Evolutionary conservation across 148 eudicot genomes (phyloP), one percentile per base, ranked within the genome.

Genomic region (Pharnaceum exiguum): DNA sequence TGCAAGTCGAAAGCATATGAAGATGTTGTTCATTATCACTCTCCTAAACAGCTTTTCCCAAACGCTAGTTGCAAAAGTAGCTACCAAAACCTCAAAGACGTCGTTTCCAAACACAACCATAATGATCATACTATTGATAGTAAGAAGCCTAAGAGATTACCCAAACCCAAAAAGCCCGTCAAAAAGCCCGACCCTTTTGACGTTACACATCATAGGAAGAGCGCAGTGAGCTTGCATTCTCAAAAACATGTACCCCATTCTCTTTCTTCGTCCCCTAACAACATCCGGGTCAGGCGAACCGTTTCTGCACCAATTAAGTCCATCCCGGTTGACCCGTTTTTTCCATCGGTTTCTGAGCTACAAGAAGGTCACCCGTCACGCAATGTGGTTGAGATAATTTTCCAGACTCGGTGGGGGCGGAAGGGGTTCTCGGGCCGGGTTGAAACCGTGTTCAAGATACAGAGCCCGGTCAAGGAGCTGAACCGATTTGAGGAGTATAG

Each of bases 371-470:
- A 93, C 58, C 89, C 96, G 0, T 93, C 98, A 0, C 78, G 98
- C 5, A 93, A 93, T 26, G 98, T 93, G 36, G 90, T 93, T 5
- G 95, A 85, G 80, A 88, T 93, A 7, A 93, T 93, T 43, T 88
- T 93, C 57, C 83, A 73, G 23, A 79, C 90, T 1, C 73, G 96
- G 52, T 93, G 98, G 98, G 65, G 80, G 0, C 75, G 85, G 9
- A 77, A 70, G 30, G 61, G 77, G 1, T 93, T 93, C 23, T 47
- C 89, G 57, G 96, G 95, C 23, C 80, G 75, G 79, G 70, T 93
- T 23, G 96, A 88, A 56, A 67, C 78, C 80, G 94, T 93, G 1
- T 81, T 93, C 65, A 93, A 93, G 77, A 79, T 88, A 46, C 88
- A 82, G 61, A 88, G 58, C 30, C 9, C 75, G 67, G 13, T 71